Conservation (phyloP, 257 asterid species). For the Ligustrum vulgare region DNA sequence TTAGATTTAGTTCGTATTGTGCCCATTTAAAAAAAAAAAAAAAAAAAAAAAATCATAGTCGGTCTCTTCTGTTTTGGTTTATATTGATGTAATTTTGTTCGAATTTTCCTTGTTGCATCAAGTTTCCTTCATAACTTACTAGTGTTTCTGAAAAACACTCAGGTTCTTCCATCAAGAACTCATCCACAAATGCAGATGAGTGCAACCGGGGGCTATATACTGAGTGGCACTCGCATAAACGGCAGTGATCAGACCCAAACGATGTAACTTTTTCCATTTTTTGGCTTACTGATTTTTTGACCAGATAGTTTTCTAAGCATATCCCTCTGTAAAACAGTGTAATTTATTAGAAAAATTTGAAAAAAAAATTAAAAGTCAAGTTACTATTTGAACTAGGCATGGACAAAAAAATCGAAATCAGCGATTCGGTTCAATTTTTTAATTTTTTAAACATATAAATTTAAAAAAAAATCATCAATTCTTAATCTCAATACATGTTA, state of each 20-base stretch:
- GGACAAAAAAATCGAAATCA: no score
- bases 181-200: constrained; percentile 99
- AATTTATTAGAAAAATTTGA: not conserved
- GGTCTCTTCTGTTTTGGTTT: no score
- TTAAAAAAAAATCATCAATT: no score
- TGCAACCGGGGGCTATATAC: constrained; percentile 75
- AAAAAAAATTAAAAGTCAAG: no score
- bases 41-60: not conserved
- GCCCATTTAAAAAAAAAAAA: no score
- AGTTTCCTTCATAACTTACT: not conserved
- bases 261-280: constrained; percentile 11
- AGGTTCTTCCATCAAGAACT: constrained; percentile 94
- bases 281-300: not conserved
- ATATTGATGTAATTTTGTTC: not conserved
- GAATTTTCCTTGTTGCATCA: not conserved
- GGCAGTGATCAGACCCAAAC: constrained; percentile 22
- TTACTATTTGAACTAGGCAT: no score
- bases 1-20: not conserved
- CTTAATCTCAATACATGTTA: no score
- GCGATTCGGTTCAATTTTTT: no score
- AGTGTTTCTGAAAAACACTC: constrained; percentile 11
- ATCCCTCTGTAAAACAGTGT: constrained; percentile 1
- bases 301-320: not conserved
- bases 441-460: no score
- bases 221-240: constrained; percentile 72